Base-by-base conservation (phyloP, 2,329 filamentous ascomycete species). In the Colletotrichum nymphaeae region DNA sequence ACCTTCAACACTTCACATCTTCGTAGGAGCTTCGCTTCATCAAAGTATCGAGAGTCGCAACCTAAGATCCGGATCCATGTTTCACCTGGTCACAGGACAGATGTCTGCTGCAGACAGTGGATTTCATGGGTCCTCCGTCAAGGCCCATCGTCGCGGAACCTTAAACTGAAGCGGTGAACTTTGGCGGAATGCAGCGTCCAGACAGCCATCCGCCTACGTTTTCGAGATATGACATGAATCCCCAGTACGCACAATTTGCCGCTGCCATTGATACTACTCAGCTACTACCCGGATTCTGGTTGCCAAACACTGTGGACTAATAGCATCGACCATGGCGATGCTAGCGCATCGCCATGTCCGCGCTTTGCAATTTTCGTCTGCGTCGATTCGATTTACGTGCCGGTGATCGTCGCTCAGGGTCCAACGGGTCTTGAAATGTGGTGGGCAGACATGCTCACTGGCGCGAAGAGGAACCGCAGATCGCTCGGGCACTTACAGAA, bases 401-500 rank as follows among this genome's bases (percentile, higher is more conserved):
- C 56, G 52, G 67, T 73, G 71, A 66, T 73, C 56, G 24, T 53
- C 71, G 22, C 28, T 71, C 67, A 66, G 71, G 62, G 67, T 73
- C 67, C 56, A 62, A 73, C 60, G 62, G 49, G 49, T 60, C 24
- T 71, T 37, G 55, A 66, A n/a, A 28, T 28, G 46, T 56, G 42
- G 53, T 64, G 60, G 70, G 56, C 60, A 73, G 46, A 26, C 42
- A 49, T 19, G 42, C 42, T n/a, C 7, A 49, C 28, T 56, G 66
- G 30, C 52, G 35, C 42, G 30, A 60, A 42, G 60, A 71, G 60
- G 69, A 55, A 46, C 37, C 52, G 62, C 67, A 73, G 71, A 73
- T 73, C 71, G 56, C 35, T 49, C n/a, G 56, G 67, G 60, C 67
- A 62, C 55, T 62, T 73, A 56, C 62, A 73, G 70, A 70, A 62